phyloP scores from a whole-genome alignment of 768 basidiomycete genomes.

The Leccinum longicurvipes region DNA sequence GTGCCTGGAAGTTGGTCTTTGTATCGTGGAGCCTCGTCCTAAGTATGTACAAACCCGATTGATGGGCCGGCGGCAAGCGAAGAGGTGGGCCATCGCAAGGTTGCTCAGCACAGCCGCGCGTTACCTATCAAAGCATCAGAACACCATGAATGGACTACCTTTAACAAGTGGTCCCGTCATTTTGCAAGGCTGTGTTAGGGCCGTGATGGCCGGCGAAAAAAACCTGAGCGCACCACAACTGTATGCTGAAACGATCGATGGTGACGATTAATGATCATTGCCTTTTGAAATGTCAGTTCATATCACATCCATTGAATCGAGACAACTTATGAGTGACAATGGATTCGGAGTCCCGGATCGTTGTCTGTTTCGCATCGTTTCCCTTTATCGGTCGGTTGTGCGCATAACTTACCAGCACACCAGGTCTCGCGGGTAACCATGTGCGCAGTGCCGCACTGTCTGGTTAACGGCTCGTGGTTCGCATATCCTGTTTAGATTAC shows the following conservation, averaged over 20 bases:
- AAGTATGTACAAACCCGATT: not conserved
- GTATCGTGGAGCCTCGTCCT: not conserved
- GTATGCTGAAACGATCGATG: not conserved
- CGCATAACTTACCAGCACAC: not conserved
- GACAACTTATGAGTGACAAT: not conserved
- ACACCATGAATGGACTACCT: not conserved
- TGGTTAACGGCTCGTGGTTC: not conserved
- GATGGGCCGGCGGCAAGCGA: not conserved
- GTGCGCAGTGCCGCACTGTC: not conserved
- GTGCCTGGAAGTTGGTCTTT: conserved; percentile 1
- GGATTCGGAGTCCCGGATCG: not conserved
- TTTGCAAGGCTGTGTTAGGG: not conserved
- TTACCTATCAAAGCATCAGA: not conserved
- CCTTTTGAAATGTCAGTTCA: not conserved
- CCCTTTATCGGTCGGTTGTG: not conserved
- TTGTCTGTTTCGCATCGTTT: not conserved
- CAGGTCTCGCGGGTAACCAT: not conserved
- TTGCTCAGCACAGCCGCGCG: not conserved
- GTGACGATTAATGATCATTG: not conserved
- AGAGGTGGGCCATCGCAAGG: not conserved
- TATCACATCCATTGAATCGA: not conserved
- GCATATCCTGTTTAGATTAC: no score
- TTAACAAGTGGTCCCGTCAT: no score
- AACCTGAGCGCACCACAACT: no score
- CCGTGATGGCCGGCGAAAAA: not conserved